phyloP scores from a whole-genome alignment of 176 grass and related monocot genomes.

The Triticum urartu region DNA sequence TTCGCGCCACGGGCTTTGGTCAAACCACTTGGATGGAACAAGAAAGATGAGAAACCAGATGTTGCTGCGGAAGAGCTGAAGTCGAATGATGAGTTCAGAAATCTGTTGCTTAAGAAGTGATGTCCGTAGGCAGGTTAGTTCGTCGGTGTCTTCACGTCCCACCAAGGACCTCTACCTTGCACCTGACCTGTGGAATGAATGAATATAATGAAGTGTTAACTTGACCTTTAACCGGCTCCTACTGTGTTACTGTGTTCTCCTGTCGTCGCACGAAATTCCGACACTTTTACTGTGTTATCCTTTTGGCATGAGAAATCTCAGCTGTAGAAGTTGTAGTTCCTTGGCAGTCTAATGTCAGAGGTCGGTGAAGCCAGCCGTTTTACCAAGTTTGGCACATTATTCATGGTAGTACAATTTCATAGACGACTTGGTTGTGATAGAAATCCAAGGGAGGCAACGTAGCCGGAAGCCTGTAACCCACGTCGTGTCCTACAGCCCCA shows the following conservation, averaged over 20 bases:
- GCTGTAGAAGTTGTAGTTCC: not conserved
- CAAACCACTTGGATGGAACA: conserved; percentile 69
- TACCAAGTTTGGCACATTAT: not conserved
- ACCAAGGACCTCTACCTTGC: not conserved
- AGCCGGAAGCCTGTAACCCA: too few species aligned
- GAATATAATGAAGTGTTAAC: not conserved
- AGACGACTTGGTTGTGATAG: not conserved
- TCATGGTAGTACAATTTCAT: too few species aligned
- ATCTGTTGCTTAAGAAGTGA: conserved; percentile 87
- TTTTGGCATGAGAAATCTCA: not conserved
- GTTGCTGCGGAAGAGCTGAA: conserved; percentile 57
- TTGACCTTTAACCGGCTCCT: not conserved
- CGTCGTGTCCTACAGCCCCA: too few species aligned
- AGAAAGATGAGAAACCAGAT: conserved; percentile 53
- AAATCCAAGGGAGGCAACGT: not conserved
- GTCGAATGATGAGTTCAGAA: conserved; percentile 89
- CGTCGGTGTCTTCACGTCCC: not conserved
- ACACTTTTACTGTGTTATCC: not conserved
- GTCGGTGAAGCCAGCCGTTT: not conserved
- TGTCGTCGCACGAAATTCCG: not conserved
- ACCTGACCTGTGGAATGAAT: not conserved
- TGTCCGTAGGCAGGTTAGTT: conserved; percentile 26
- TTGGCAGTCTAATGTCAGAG: not conserved
- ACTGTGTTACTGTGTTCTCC: not conserved
- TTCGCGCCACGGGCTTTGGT: conserved; percentile 66